phyloP scores from a whole-genome alignment of 352 stramenopile genomes.

The Phytophthora sp. region DNA sequence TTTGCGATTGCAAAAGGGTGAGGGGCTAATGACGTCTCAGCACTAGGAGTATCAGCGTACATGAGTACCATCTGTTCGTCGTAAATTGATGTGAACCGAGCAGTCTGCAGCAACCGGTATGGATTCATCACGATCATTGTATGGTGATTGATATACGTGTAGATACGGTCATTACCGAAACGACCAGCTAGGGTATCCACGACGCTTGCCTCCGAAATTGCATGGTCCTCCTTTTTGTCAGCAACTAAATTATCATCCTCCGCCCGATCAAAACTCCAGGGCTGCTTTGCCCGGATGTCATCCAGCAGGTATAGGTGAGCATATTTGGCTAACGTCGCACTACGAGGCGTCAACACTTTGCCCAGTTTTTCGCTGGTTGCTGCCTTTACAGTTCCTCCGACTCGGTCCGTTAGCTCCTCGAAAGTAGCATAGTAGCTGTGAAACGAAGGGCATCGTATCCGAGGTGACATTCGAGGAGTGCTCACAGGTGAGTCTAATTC shows the following conservation, averaged over 20 bases:
- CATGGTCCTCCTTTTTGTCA: not conserved
- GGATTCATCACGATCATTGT: slow-evolving; percentile 76
- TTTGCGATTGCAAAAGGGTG: slow-evolving; percentile 83
- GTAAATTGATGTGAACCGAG: slow-evolving; percentile 84
- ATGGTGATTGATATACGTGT: slow-evolving; percentile 67
- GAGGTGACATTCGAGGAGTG: slow-evolving; percentile 26
- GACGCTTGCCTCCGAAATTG: slow-evolving; percentile 11
- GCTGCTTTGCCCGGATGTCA: slow-evolving; percentile 55
- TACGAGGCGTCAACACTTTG: slow-evolving; percentile 58
- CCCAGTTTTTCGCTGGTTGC: not conserved
- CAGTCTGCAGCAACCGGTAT: slow-evolving; percentile 74
- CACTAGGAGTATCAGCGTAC: slow-evolving; percentile 57
- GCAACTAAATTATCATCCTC: slow-evolving; percentile 49
- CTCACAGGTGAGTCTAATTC: slow-evolving; percentile 9
- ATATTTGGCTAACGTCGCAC: slow-evolving; percentile 80
- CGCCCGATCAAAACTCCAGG: slow-evolving; percentile 60
- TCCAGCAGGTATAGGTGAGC: slow-evolving; percentile 75
- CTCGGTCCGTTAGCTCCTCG: slow-evolving; percentile 46
- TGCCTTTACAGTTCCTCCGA: slow-evolving; percentile 4
- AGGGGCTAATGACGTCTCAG: slow-evolving; percentile 45
- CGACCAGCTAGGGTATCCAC: slow-evolving; percentile 31
- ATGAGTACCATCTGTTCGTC: slow-evolving; percentile 77
- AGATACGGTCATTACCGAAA: slow-evolving; percentile 61
- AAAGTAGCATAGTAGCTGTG: slow-evolving; percentile 82
- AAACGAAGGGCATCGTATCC: slow-evolving; percentile 67